Evolutionary conservation across 2,329 filamentous ascomycete genomes (phyloP).

Genomic region (Xylariaceae sp.): DNA sequence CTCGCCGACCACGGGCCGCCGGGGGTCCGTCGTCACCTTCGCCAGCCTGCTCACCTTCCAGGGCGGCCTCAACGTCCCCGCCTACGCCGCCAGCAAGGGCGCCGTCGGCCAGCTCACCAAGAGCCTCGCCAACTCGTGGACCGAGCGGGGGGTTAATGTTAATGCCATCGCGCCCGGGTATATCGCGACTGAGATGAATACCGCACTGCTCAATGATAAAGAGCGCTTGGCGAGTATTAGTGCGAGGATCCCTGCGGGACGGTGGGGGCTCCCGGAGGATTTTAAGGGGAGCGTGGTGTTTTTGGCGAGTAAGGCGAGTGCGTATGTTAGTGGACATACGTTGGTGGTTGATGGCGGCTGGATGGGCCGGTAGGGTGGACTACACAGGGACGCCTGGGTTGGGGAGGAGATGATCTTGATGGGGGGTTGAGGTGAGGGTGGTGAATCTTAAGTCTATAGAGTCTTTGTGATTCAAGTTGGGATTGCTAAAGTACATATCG

Average conservation of each 20-base stretch:
- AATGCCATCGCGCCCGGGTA: conserved; percentile 91
- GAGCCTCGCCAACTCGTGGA: conserved; percentile 86
- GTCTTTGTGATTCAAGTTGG: background rate
- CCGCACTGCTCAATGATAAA: conserved; percentile 73
- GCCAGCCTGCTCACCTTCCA: conserved; percentile 82
- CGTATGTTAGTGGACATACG: conserved; percentile 80
- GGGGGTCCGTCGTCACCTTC: conserved; percentile 81
- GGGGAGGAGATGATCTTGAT: too few species aligned
- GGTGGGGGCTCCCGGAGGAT: conserved; percentile 84
- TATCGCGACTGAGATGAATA: conserved; percentile 94
- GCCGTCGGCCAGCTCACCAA: conserved; percentile 85
- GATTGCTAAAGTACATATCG: background rate
- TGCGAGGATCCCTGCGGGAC: conserved; percentile 77
- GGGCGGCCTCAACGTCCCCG: conserved; percentile 84
- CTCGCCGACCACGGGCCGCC: conserved; percentile 53
- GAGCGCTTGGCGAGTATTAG: conserved; percentile 73
- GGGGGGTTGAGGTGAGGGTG: too few species aligned
- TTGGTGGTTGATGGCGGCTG: conserved; percentile 87
- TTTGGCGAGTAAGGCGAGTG: conserved; percentile 74
- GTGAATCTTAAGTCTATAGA: too few species aligned
- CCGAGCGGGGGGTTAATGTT: conserved; percentile 74
- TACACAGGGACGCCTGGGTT: background rate
- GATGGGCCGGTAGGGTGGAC: conserved; percentile 75
- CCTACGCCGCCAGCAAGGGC: conserved; percentile 85
- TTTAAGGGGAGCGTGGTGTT: conserved; percentile 84